Evolutionary conservation across 305 asterid species (phyloP).

Genomic region (Rubia tinctorum): DNA sequence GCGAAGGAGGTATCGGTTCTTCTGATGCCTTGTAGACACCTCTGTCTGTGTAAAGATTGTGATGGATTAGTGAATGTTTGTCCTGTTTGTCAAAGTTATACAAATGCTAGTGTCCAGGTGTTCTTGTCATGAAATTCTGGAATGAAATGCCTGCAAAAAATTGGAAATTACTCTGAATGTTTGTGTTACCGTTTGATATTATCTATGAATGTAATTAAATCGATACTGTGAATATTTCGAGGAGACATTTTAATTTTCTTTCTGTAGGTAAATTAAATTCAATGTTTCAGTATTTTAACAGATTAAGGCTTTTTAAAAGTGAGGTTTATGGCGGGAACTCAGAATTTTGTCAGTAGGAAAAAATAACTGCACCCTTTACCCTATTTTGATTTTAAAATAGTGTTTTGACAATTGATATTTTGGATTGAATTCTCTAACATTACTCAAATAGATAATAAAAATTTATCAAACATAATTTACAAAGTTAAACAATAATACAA

Average conservation of each 20-base stretch:
- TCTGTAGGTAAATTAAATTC: too few species aligned
- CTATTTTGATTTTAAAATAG: too few species aligned
- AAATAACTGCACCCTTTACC: too few species aligned
- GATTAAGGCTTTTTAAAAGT: background rate
- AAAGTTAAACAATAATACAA: too few species aligned
- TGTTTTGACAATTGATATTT: too few species aligned
- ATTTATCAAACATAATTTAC: too few species aligned
- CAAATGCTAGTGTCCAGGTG: conserved; percentile 62
- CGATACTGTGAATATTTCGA: background rate
- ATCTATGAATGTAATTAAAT: background rate
- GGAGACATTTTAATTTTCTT: background rate
- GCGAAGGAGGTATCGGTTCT: conserved; percentile 57
- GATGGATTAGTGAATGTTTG: conserved; percentile 55
- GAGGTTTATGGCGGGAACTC: background rate
- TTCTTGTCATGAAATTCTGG: conserved; percentile 46
- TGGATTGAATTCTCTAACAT: too few species aligned
- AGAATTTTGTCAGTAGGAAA: too few species aligned
- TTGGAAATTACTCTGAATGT: conserved; percentile 6
- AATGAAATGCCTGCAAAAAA: conserved; percentile 1
- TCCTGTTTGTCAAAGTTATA: conserved; percentile 66
- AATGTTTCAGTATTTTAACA: background rate
- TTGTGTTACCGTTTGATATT: background rate
- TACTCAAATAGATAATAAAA: too few species aligned
- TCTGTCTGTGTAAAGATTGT: conserved; percentile 84
- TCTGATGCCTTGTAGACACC: conserved; percentile 88